Conservation (phyloP, 2,329 filamentous ascomycete species). For the Aspergillus sp. region DNA sequence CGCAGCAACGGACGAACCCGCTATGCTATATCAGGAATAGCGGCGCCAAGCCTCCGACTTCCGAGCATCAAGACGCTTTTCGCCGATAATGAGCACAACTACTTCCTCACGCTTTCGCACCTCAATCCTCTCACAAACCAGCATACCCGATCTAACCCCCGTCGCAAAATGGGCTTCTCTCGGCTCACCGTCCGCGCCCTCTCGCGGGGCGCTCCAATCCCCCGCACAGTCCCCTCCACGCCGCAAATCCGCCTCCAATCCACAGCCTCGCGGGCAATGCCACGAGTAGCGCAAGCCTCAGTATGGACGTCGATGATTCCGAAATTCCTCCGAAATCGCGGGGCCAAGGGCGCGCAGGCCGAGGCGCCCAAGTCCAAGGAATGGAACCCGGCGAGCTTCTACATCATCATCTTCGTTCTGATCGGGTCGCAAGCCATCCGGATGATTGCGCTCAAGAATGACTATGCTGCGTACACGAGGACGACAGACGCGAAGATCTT, state of each 20-base stretch:
- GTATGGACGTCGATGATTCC: conserved; percentile 72
- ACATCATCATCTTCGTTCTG: conserved; percentile 76
- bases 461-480: conserved; percentile 69
- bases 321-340: conserved; percentile 49
- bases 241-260: conserved; percentile 23
- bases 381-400: conserved; percentile 81
- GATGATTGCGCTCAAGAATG: conserved; percentile 76
- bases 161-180: not conserved
- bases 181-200: not conserved
- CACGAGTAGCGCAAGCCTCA: conserved; percentile 55
- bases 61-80: conserved; percentile 5
- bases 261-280: conserved; percentile 28
- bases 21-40: conserved; percentile 19
- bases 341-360: conserved; percentile 26
- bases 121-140: not conserved
- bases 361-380: conserved; percentile 53
- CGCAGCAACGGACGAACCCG: conserved; percentile 24
- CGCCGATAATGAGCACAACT: not conserved
- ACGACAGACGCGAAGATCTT: conserved; percentile 77
- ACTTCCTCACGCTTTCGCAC: not conserved
- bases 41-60: conserved; percentile 8
- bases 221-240: not conserved
- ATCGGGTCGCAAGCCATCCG: conserved; percentile 97
- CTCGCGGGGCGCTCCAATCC: not conserved
- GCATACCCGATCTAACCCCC: too few relatives aligned